These are phyloP conservation scores for Clavispora vitiphila DNA, from an alignment of 805 yeast species.

Conservation along the genomic window DNA sequence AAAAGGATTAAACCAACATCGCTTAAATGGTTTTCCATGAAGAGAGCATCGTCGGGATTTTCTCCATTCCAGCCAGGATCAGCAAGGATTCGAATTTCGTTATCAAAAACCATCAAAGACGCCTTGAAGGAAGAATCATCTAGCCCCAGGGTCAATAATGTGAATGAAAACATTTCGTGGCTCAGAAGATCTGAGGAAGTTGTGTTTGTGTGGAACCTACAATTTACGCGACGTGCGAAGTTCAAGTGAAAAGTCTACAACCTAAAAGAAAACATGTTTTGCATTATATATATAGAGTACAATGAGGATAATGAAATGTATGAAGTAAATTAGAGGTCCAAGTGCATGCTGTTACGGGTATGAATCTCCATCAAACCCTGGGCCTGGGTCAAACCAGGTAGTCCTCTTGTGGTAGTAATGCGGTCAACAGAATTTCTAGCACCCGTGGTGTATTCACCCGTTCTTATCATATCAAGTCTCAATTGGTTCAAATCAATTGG, in stretches of 20 bases:
- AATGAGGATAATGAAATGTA: neutral
- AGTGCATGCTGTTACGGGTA: slow-evolving; percentile 34
- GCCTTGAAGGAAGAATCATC: slow-evolving; percentile 34
- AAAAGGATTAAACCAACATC: slow-evolving; percentile 64
- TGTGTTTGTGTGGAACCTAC: neutral
- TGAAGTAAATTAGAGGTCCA: slow-evolving; percentile 15
- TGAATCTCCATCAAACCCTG: slow-evolving; percentile 42
- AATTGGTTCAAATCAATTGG: slow-evolving; percentile 31
- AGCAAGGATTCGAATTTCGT: slow-evolving; percentile 49
- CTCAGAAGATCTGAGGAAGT: neutral
- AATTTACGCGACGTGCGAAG: neutral
- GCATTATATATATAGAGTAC: neutral
- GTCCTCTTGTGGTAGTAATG: slow-evolving; percentile 40
- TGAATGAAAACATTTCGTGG: slow-evolving; percentile 31
- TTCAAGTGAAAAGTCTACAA: neutral
- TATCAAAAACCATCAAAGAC: slow-evolving; percentile 53
- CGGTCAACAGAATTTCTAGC: slow-evolving; percentile 34
- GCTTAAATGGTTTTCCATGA: slow-evolving; percentile 29
- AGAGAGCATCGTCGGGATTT: slow-evolving; percentile 26
- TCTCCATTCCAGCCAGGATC: slow-evolving; percentile 76
- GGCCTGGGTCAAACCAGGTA: slow-evolving; percentile 48
- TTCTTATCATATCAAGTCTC: slow-evolving; percentile 33
- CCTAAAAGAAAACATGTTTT: neutral
- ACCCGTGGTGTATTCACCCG: slow-evolving; percentile 31
- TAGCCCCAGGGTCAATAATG: slow-evolving; percentile 27